A percentile compares a stretch with the other conserved stretches of the same genome.
Conservation (phyloP, 768 basidiomycete genomes). For the Leccinellum albellum region DNA sequence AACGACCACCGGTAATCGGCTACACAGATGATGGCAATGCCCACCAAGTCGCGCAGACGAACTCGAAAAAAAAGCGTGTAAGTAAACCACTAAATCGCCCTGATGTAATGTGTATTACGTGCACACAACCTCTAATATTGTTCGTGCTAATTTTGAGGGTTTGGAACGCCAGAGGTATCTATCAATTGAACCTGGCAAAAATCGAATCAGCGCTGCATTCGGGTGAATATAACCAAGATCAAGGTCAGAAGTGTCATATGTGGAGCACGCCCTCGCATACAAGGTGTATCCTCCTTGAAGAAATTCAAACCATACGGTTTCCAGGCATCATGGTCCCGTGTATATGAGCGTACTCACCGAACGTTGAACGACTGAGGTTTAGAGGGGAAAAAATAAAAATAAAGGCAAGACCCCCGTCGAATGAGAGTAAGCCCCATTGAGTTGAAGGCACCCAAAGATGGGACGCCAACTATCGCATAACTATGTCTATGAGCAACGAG, state of each 20-base stretch:
- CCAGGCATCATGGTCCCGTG: conserved; percentile 50
- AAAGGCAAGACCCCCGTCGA: conserved; percentile 41
- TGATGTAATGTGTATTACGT: too few species aligned
- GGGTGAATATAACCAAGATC: background rate
- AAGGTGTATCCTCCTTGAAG: conserved; percentile 87
- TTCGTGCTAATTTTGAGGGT: too few species aligned
- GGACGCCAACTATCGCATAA: conserved; percentile 73
- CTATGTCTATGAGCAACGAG: conserved; percentile 83
- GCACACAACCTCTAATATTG: too few species aligned
- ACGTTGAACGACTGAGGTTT: conserved; percentile 51
- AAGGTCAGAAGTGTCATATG: conserved; percentile 52
- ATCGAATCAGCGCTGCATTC: conserved; percentile 6
- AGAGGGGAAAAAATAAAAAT: conserved; percentile 46
- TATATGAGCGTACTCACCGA: conserved; percentile 26
- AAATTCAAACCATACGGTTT: conserved; percentile 68
- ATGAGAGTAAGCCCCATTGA: conserved; percentile 91
- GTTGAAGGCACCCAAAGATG: conserved; percentile 49
- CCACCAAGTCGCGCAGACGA: too few species aligned
- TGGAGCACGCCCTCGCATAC: conserved; percentile 65
- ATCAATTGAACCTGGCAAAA: background rate
- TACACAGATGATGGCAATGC: too few species aligned
- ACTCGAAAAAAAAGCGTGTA: too few species aligned
- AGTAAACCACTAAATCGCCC: too few species aligned
- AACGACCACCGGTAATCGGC: too few species aligned
- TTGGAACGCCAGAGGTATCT: too few species aligned